Base-by-base conservation (phyloP, 2,329 filamentous ascomycete species). In the Thermomyces lanuginosus region DNA sequence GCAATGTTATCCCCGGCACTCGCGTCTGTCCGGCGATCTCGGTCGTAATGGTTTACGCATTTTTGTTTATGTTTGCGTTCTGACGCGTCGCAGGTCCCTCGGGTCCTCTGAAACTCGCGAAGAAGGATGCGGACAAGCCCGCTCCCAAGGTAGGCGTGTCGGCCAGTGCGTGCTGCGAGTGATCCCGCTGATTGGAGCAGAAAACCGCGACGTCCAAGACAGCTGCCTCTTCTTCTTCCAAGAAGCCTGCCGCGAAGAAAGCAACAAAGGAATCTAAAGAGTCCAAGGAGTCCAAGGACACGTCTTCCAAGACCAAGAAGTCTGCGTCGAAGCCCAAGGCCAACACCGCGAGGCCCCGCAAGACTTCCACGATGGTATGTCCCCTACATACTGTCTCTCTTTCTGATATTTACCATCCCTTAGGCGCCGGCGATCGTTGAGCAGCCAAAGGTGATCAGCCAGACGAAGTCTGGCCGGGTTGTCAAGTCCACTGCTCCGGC, bases 101-200 rank as follows among this genome's bases (percentile, higher is more conserved):
- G 37, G 83, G 83, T 34, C 78, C 81, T 41, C 82, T 89, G 58
- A 92, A 92, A 76, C 75, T 92, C 34, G 77, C 76, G 33, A 86
- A 86, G 73, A 83, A 82, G 64, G 66, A 69, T 30, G 31, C 49
- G 29, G 45, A 52, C 24, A 54, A 64, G 53, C 51, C 60, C 28
- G 51, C 54, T 32, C 38, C 48, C 17, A 55, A 53, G 48, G 43
- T 45, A 37, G 28, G 26, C 22, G 8, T 4, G 10, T 8, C 16
- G 22, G 12, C 18, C 9, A 14, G 26, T 24, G 9, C 17, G 26
- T 18, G 16, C 16, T 6, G 26, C 8, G 2, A 16, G 26, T 5
- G 18, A 12, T 26, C 16, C 29, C 24, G 17, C 10, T 21, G 28
- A 16, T 17, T 30, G 4, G 16, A 11, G 36, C 23, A 45, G 42